These are phyloP conservation scores for Ceratocystis lukuohia DNA, from an alignment of 2,329 filamentous ascomycete species.

Conservation along the genomic window DNA sequence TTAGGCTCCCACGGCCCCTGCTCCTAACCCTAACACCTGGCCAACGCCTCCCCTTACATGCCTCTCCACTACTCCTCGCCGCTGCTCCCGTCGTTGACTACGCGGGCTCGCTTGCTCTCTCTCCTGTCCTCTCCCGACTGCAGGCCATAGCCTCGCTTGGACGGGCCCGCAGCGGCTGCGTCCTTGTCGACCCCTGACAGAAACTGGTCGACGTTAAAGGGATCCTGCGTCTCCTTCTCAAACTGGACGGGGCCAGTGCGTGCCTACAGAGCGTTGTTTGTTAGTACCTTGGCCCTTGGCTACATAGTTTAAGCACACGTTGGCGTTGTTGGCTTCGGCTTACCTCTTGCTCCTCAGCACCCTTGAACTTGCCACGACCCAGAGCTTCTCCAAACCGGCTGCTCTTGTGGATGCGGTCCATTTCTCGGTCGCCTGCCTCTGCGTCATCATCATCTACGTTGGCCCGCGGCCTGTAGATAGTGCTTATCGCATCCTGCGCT, in stretches of 20 bases:
- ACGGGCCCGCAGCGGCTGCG: slow-evolving; percentile 30
- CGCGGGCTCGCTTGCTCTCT: slow-evolving; percentile 58
- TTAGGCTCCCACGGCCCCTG: no score
- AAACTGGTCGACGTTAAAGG: slow-evolving; percentile 91
- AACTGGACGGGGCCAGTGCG: slow-evolving; percentile 92
- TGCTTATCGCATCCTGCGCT: slow-evolving; percentile 85
- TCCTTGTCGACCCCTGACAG: slow-evolving; percentile 63
- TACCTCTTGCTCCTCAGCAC: slow-evolving; percentile 68
- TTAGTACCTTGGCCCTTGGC: background rate
- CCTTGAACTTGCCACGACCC: slow-evolving; percentile 83
- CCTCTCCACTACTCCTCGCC: background rate
- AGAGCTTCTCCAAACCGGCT: slow-evolving; percentile 75
- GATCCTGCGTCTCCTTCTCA: slow-evolving; percentile 73
- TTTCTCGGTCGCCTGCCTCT: slow-evolving; percentile 64
- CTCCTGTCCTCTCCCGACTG: slow-evolving; percentile 45
- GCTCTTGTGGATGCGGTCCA: slow-evolving; percentile 76
- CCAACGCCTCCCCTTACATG: background rate
- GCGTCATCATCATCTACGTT: slow-evolving; percentile 65
- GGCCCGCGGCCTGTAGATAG: slow-evolving; percentile 75
- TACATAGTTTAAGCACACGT: background rate
- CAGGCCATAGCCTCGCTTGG: slow-evolving; percentile 64
- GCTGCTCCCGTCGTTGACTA: slow-evolving; percentile 52
- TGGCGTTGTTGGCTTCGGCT: slow-evolving; percentile 25
- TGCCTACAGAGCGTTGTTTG: slow-evolving; percentile 33
- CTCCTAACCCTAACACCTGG: no score